Evolutionary conservation across 768 basidiomycete species (phyloP), one percentile per base, ranked within the genome.

Genomic region (Rhizopogon rudus): DNA sequence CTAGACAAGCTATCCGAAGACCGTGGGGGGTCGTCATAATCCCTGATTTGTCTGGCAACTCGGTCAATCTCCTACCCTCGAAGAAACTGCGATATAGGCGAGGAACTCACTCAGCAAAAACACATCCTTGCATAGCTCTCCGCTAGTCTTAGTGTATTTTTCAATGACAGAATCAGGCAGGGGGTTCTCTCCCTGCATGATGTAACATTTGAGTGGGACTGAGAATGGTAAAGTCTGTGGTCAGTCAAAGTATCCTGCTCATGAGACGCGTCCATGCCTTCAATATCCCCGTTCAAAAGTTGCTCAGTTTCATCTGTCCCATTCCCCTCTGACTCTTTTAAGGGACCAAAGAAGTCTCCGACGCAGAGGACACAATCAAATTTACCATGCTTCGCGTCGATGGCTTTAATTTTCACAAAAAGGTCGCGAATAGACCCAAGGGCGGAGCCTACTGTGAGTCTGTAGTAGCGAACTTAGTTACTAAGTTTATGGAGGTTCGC

Each of bases 181-280:
- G 1, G 87, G 83, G 60, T 84, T 73, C 52, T 84, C 81, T 16
- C 95, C 95, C 67, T 93, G 86, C 82, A 93, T 94, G 55, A 97
- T 84, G 73, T 96, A 98, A 62, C 92, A 94, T 64, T 91, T 88
- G 16, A 96, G 73, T 10, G 95, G 91, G 29, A 85, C 92, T 96
- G 60, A 55, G 53, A 52, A n/a, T 44, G 16, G 33, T 61, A 56
- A 40, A 60, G 52, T 59, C 13, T 5, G 4, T 12, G 35, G 35
- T 64, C 51, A 63, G 57, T 44, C 31, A 28, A 39, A 25, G 25
- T 35, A 44, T 33, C 22, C 17, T 13, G 31, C 33, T 20, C 20
- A 35, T 50, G 22, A 51, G 10, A 25, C 10, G 46, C n/a, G 40
- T 28, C 25, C 74, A 42, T 67, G 84, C 91, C 86, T 74, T 86